Evolutionary conservation across 2,329 filamentous ascomycete genomes (phyloP).

Genomic region (Fusarium phyllophilum): DNA sequence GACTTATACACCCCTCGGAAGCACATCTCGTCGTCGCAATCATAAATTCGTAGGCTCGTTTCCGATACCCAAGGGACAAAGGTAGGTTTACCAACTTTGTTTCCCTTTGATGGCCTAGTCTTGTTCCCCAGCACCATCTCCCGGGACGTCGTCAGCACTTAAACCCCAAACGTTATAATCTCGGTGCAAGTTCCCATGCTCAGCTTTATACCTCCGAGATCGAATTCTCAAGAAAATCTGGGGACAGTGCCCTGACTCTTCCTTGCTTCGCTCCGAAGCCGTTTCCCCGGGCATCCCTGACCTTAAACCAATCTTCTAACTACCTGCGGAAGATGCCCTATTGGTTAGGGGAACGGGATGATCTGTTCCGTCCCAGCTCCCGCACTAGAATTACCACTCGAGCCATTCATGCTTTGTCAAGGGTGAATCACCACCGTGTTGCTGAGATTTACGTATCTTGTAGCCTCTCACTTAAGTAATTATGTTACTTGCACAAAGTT

Average conservation of each 20-base stretch:
- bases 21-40: not conserved
- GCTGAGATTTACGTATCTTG: not conserved
- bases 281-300: not conserved
- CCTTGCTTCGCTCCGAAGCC: not conserved
- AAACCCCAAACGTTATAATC: not conserved
- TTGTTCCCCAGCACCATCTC: not conserved
- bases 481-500: slow-evolving; percentile 16
- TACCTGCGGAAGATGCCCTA: not conserved
- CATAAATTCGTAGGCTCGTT: not conserved
- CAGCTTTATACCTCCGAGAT: not conserved
- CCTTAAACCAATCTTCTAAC: not conserved
- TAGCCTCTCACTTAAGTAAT: not conserved
- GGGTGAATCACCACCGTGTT: not conserved
- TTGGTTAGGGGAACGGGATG: slow-evolving; percentile 1
- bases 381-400: not conserved
- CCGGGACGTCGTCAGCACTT: not conserved
- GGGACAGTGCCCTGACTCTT: not conserved
- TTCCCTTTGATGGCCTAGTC: not conserved
- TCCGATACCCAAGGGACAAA: not conserved
- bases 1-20: not conserved
- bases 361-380: slow-evolving; percentile 8
- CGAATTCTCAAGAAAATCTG: not conserved
- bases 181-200: not conserved
- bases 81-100: not conserved
- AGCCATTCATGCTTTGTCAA: slow-evolving; percentile 12